These are phyloP conservation scores for Candida buenavistaensis DNA, from an alignment of 1,139 yeast genomes.

Conservation along the genomic window DNA sequence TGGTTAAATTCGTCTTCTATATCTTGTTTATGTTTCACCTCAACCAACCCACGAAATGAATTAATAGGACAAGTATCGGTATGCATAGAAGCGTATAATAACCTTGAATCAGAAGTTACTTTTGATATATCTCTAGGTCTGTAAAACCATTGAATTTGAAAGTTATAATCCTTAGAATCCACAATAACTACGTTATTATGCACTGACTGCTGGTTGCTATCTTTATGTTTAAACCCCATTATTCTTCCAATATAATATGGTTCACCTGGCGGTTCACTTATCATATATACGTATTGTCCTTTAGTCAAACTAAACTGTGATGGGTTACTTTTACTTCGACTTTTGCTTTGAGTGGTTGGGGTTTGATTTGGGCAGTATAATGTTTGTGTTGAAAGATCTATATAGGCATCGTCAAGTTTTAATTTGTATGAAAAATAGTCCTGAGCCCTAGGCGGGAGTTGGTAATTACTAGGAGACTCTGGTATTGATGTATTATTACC, in stretches of 20 bases:
- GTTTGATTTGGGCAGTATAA: constrained; percentile 37
- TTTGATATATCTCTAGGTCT: constrained; percentile 83
- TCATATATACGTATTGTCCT: constrained; percentile 77
- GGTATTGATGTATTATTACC: constrained; percentile 4
- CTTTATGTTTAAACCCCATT: constrained; percentile 65
- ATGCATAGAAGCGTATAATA: constrained; percentile 83
- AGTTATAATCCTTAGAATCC: constrained; percentile 50
- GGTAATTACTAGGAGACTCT: constrained; percentile 42
- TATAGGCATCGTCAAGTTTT: constrained; percentile 34
- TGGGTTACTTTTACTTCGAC: constrained; percentile 7
- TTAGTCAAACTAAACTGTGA: constrained; percentile 32
- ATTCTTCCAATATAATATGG: constrained; percentile 89
- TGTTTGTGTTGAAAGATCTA: constrained; percentile 31
- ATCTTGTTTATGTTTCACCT: constrained; percentile 67
- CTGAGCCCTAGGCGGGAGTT: constrained; percentile 27
- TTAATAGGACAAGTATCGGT: constrained; percentile 78
- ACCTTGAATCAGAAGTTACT: constrained; percentile 66
- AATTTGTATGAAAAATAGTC: constrained; percentile 42
- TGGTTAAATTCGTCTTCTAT: constrained; percentile 43
- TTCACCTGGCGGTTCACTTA: constrained; percentile 93
- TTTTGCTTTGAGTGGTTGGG: constrained; percentile 12
- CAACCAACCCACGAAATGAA: constrained; percentile 75
- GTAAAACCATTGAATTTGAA: constrained; percentile 89
- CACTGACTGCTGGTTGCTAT: constrained; percentile 7
- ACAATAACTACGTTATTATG: constrained; percentile 15